phyloP scores from a whole-genome alignment of 148 eudicot species.

The Spergularia bocconei region DNA sequence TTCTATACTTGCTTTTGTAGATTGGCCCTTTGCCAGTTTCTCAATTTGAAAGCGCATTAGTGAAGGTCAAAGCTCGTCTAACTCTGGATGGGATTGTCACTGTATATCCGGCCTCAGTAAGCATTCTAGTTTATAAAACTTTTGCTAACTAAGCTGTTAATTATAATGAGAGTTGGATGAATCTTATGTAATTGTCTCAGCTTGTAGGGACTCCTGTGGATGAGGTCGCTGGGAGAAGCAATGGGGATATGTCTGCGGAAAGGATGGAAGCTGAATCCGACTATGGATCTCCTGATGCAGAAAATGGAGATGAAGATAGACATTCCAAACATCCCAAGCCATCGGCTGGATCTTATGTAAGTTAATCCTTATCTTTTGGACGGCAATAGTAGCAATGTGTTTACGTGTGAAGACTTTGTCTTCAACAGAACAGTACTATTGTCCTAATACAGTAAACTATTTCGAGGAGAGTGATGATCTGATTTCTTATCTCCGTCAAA shows the following conservation, averaged over 20 bases:
- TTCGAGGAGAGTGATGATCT: neutral
- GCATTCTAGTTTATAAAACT: constrained; percentile 17
- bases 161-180: neutral
- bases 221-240: constrained; percentile 28
- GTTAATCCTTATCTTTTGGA: constrained; percentile 23
- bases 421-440: neutral
- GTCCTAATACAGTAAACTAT: no score
- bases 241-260: constrained; percentile 35
- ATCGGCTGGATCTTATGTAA: constrained; percentile 36
- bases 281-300: constrained; percentile 34
- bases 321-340: constrained; percentile 23
- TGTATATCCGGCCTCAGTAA: constrained; percentile 63
- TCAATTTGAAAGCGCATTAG: constrained; percentile 42
- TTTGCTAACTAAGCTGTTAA: neutral
- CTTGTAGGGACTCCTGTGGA: constrained; percentile 49
- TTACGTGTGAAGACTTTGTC: neutral
- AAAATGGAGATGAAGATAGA: constrained; percentile 35
- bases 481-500: neutral
- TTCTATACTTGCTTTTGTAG: constrained; percentile 36
- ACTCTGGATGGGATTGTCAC: constrained; percentile 65
- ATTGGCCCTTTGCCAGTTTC: constrained; percentile 69
- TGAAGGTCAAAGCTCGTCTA: constrained; percentile 62
- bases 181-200: constrained; percentile 36
- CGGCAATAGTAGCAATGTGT: neutral
- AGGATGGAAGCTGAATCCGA: constrained; percentile 38